phyloP scores from a whole-genome alignment of 306 rosid genomes.

The Corylus avellana region DNA sequence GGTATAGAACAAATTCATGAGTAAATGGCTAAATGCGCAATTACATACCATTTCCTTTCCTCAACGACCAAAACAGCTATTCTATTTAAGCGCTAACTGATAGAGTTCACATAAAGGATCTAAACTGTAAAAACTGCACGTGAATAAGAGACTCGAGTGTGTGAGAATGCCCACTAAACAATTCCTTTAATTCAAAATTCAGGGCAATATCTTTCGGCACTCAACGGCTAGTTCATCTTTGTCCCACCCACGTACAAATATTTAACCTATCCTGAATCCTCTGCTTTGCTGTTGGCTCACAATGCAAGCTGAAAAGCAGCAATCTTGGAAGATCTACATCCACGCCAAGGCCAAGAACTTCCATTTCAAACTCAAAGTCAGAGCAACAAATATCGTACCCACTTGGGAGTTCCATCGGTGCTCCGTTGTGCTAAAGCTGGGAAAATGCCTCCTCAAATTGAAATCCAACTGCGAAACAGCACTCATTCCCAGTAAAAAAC shows the following conservation, averaged over 20 bases:
- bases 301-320: constrained; percentile 43
- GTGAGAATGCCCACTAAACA: not conserved
- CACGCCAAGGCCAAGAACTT: constrained; percentile 51
- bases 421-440: constrained; percentile 50
- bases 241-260: not conserved
- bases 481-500: not conserved
- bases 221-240: constrained; percentile 29
- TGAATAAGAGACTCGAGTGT: no score
- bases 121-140: no score
- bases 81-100: no score
- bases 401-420: constrained; percentile 39
- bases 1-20: no score
- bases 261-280: not conserved
- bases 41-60: no score
- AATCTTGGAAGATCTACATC: constrained; percentile 46
- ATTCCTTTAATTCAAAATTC: not conserved
- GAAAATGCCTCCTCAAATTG: constrained; percentile 30
- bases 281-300: not conserved
- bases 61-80: no score
- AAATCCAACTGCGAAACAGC: constrained; percentile 34
- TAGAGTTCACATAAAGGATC: no score
- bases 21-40: no score
- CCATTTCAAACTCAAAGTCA: constrained; percentile 42
- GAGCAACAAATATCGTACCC: constrained; percentile 26
- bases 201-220: not conserved